These are phyloP conservation scores for Colletotrichum ledebouriae DNA, from an alignment of 2,329 filamentous ascomycete genomes.

Conservation along the genomic window DNA sequence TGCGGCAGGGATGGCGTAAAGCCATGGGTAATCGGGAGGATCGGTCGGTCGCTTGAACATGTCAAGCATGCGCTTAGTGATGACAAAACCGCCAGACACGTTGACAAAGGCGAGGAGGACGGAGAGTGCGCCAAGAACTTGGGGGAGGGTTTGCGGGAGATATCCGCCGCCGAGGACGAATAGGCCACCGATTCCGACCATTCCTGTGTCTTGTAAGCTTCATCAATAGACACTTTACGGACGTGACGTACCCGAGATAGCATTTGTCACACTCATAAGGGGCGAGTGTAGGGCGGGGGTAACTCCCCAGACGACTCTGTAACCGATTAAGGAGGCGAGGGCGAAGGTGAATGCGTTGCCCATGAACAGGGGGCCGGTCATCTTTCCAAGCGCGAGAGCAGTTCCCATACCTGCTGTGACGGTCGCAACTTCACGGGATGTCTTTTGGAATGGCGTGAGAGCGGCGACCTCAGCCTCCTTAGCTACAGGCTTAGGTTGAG, in stretches of 20 bases:
- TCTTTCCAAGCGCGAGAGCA: constrained; percentile 81
- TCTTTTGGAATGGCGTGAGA: constrained; percentile 86
- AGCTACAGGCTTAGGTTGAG: constrained; percentile 51
- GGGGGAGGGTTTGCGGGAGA: constrained; percentile 82
- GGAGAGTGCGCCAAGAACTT: constrained; percentile 81
- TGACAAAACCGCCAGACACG: constrained; percentile 88
- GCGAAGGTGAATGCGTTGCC: constrained; percentile 87
- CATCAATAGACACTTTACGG: neutral
- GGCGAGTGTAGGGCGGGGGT: constrained; percentile 86
- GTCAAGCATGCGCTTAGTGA: constrained; percentile 93
- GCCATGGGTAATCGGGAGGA: constrained; percentile 88
- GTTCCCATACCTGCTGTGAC: constrained; percentile 84
- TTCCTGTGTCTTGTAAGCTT: constrained; percentile 59
- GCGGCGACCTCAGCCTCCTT: constrained; percentile 72
- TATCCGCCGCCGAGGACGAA: constrained; percentile 91
- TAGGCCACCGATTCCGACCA: constrained; percentile 90
- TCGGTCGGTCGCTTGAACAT: constrained; percentile 91
- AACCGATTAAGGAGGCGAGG: constrained; percentile 86
- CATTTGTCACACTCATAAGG: constrained; percentile 93
- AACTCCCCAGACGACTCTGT: constrained; percentile 91
- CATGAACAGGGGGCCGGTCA: constrained; percentile 89
- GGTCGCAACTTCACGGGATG: constrained; percentile 78
- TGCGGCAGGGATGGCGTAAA: constrained; percentile 82
- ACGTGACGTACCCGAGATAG: constrained; percentile 75
- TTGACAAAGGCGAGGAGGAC: constrained; percentile 91